phyloP scores from a whole-genome alignment of 2,329 filamentous ascomycete species.

The Fusarium staphyleae region DNA sequence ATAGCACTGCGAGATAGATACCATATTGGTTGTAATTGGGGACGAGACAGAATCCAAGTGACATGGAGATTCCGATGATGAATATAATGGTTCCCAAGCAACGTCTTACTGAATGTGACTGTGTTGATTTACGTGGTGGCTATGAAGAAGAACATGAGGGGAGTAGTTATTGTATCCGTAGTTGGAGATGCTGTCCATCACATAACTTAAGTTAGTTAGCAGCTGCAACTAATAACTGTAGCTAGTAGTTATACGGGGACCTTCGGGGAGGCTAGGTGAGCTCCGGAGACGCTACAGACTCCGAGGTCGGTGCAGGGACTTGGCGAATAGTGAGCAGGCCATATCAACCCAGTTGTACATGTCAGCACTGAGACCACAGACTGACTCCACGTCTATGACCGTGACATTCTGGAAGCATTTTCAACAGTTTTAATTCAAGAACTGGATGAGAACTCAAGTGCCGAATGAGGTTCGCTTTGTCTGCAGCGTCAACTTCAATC shows the following conservation, averaged over 20 bases:
- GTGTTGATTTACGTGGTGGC: no score
- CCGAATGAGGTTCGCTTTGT: background rate
- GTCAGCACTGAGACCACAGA: no score
- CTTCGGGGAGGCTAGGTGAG: conserved; percentile 9
- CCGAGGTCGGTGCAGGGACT: conserved; percentile 26
- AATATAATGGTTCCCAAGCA: background rate
- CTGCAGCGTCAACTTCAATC: background rate
- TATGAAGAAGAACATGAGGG: no score
- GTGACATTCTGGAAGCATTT: background rate
- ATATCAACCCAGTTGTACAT: conserved; percentile 6
- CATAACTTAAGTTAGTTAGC: no score
- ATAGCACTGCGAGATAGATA: conserved; percentile 41
- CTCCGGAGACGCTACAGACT: conserved; percentile 8
- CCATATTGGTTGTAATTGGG: conserved; percentile 35
- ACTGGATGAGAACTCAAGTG: background rate
- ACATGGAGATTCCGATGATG: conserved; percentile 13
- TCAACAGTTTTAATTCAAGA: background rate
- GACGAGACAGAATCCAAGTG: conserved; percentile 18
- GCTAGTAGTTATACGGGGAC: background rate
- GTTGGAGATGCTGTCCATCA: no score
- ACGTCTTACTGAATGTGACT: background rate
- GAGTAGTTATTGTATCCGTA: no score
- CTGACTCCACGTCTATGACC: background rate
- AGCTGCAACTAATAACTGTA: no score
- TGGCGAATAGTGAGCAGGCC: conserved; percentile 23